A percentile compares a stretch with the other conserved stretches of the same genome.
Conservation (phyloP, 148 eudicot species). For the Vaccinium myrtillus region DNA sequence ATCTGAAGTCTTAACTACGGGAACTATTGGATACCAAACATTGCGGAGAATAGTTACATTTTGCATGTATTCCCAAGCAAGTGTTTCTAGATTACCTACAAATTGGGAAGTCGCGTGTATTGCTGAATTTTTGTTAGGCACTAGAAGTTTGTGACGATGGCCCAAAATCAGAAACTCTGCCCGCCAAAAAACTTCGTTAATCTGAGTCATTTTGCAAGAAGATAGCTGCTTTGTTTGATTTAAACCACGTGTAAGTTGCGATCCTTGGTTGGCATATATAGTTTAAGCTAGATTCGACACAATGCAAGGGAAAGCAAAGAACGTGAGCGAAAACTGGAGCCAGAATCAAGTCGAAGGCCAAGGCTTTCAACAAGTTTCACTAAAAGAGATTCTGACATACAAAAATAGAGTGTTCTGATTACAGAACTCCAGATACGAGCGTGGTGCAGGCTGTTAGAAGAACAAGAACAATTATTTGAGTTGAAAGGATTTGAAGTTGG, state of each 20-base stretch:
- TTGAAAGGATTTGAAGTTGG: neutral
- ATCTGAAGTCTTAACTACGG: neutral
- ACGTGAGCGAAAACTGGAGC: neutral
- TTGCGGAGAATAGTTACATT: neutral
- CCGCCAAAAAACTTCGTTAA: neutral
- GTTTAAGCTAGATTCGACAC: neutral
- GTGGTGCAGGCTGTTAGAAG: neutral
- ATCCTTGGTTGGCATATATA: neutral
- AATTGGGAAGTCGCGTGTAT: neutral
- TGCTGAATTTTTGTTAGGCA: neutral
- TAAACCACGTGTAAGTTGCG: neutral
- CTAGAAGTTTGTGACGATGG: neutral
- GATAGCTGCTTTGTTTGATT: too few relatives aligned
- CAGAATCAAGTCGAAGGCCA: neutral
- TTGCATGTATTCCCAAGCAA: neutral
- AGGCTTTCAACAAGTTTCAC: neutral
- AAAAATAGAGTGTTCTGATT: neutral
- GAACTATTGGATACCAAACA: too few relatives aligned
- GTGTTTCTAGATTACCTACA: neutral
- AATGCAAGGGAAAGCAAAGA: neutral
- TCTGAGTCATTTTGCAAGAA: neutral
- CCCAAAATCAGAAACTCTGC: neutral
- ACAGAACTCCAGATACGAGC: neutral
- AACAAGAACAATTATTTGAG: neutral
- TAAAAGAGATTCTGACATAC: neutral